These are phyloP conservation scores for Odontarrhena argentea DNA, from an alignment of 345 rosid species.

Conservation along the genomic window DNA sequence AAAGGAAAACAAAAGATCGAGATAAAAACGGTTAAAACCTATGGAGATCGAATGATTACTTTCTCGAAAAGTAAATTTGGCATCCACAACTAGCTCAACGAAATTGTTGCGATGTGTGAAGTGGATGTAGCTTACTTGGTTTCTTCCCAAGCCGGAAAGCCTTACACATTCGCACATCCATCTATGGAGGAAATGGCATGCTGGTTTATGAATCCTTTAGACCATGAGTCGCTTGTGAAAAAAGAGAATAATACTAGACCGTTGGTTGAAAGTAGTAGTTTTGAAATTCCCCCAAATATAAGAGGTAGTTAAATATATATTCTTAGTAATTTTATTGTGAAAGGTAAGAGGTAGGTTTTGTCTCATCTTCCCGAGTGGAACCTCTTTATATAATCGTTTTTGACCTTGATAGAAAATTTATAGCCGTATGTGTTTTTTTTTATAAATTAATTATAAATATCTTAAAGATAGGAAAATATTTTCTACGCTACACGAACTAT, in stretches of 20 bases:
- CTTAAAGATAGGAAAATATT: too few relatives aligned
- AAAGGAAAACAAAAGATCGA: conserved; percentile 37
- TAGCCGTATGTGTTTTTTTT: too few relatives aligned
- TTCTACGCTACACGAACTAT: too few relatives aligned
- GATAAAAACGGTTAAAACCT: conserved; percentile 34
- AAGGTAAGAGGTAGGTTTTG: too few relatives aligned
- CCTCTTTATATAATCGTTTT: too few relatives aligned
- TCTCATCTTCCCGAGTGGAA: too few relatives aligned
- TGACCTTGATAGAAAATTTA: too few relatives aligned
- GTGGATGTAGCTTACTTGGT: conserved; percentile 35
- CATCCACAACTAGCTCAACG: conserved; percentile 48
- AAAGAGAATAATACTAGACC: conserved; percentile 11
- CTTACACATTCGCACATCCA: conserved; percentile 47
- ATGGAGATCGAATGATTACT: conserved; percentile 35
- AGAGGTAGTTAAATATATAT: too few relatives aligned
- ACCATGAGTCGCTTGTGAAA: background rate
- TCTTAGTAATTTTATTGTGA: too few relatives aligned
- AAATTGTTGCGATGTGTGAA: conserved; percentile 42
- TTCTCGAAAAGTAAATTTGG: conserved; percentile 53
- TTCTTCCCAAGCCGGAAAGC: conserved; percentile 46
- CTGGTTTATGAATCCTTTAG: background rate
- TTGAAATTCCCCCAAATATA: too few relatives aligned
- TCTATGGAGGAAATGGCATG: conserved; percentile 34
- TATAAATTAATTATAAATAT: too few relatives aligned
- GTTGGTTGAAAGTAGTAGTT: conserved; percentile 31